These are phyloP conservation scores for Gnomoniopsis smithogilvyi DNA, from an alignment of 2,329 filamentous ascomycete species.

Conservation along the genomic window DNA sequence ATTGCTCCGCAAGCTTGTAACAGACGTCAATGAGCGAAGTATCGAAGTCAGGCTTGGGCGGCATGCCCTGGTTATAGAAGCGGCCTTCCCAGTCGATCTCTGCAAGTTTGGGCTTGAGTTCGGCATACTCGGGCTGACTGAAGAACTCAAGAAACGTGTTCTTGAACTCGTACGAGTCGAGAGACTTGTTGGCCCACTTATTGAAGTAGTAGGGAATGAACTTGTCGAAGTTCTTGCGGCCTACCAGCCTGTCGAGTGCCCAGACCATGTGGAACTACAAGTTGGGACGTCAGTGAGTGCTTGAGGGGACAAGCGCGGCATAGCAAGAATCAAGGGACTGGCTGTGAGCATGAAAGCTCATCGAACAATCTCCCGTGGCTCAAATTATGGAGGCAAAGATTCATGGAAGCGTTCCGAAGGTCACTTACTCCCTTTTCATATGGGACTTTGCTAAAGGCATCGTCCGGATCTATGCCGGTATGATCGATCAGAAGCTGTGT, in stretches of 20 bases:
- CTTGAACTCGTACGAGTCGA: conserved; percentile 95
- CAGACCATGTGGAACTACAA: conserved; percentile 78
- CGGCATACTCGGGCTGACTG: conserved; percentile 57
- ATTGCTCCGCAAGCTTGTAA: conserved; percentile 77
- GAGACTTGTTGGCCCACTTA: conserved; percentile 77
- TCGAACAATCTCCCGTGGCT: too few relatives aligned
- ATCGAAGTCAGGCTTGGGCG: conserved; percentile 88
- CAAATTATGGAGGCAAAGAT: too few relatives aligned
- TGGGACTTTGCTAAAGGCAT: conserved; percentile 87
- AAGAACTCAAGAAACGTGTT: conserved; percentile 86
- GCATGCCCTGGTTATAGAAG: conserved; percentile 85
- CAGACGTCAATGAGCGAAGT: conserved; percentile 82
- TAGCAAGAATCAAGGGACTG: too few relatives aligned
- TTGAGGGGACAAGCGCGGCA: too few relatives aligned
- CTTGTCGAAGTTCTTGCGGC: conserved; percentile 83
- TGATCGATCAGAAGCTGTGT: conserved; percentile 88
- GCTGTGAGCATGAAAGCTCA: too few relatives aligned
- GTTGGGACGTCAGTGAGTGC: too few relatives aligned
- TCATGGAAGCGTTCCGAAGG: too few relatives aligned
- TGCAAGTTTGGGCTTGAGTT: conserved; percentile 61
- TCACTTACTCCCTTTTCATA: conserved; percentile 76
- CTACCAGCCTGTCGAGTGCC: conserved; percentile 81
- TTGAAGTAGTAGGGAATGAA: conserved; percentile 96
- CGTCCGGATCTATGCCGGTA: conserved; percentile 89
- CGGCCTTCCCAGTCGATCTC: conserved; percentile 85